Evolutionary conservation across 2,329 filamentous ascomycete species (phyloP), one percentile per base, ranked within the genome.

Genomic region (Rachicladosporium sp.): DNA sequence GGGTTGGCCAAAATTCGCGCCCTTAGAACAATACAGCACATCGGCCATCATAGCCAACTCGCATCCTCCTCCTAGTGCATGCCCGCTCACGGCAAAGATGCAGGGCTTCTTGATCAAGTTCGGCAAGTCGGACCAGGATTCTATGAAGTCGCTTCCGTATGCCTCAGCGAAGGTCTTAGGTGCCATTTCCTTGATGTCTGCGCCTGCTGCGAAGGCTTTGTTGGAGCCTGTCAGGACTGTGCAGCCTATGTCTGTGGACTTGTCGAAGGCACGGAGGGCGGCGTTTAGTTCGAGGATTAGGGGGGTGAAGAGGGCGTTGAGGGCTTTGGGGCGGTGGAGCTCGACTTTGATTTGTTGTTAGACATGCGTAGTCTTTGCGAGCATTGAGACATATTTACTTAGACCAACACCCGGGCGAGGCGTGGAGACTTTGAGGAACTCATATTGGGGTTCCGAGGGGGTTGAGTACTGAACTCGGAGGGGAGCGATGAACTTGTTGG

Each of bases 141-240:
- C 87, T 63, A 98, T 96, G 63, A 98, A 98, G 58, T 93, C 85
- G 50, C 70, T 77, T 35, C 77, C 82, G 68, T 95, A 96, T 31
- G 91, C 89, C 48, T 80, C 70, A 46, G 83, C 76, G 66, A 98
- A 98, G 40, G 80, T 88, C 31, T 95, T 76, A 44, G 86, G 80
- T 23, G 86, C 83, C 91, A 98, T 98, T 66, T 98, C 91, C 65
- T 96, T 96, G 69, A 98, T 98, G 64, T 98, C 91, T 45, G 91
- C 91, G 37, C 91, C 91, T 33, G 91, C 89, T 59, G 89, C 89
- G 58, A 95, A 98, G 32, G 89, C 88, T 63, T 81, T 86, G 49
- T 86, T 71, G 34, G 82, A 93, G 40, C 91, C 91, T 1, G 91
- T 95, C 43, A 98, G 70, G 43, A 98, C 64, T 52, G 93, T 85